Evolutionary conservation across 371 early-diverging fungal genomes (phyloP).

Genomic region (Thermomucor indicae-seudaticae): DNA sequence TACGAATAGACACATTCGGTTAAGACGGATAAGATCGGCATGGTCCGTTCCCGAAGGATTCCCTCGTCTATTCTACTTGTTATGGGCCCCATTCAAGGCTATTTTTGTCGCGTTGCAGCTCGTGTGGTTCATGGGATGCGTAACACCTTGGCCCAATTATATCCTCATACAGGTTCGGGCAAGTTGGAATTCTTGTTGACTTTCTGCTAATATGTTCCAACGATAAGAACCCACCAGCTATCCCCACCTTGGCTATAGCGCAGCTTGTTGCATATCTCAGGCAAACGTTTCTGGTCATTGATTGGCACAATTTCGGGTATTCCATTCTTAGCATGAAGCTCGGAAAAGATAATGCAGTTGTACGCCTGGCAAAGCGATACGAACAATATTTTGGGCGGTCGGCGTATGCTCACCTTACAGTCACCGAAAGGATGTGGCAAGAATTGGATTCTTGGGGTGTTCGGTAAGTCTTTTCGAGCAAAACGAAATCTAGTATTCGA

Average conservation of each 20-base stretch:
- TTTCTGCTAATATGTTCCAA: background rate
- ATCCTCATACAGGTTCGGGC: constrained; percentile 89
- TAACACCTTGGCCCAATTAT: constrained; percentile 52
- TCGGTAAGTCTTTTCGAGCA: constrained; percentile 25
- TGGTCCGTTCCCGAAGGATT: constrained; percentile 51
- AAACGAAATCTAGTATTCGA: no score
- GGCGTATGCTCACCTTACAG: constrained; percentile 84
- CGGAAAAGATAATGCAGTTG: constrained; percentile 54
- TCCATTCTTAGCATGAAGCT: constrained; percentile 78
- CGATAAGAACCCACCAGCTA: constrained; percentile 90
- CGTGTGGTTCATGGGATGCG: constrained; percentile 41
- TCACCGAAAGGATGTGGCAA: constrained; percentile 81
- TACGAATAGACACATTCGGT: constrained; percentile 36
- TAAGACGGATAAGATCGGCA: constrained; percentile 37
- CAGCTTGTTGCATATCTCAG: constrained; percentile 60
- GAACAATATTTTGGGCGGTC: constrained; percentile 68
- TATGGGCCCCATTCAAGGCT: constrained; percentile 68
- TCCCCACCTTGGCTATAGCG: constrained; percentile 84
- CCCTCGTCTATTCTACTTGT: constrained; percentile 49
- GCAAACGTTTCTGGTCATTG: constrained; percentile 74
- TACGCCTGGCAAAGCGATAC: constrained; percentile 62
- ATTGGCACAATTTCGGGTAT: constrained; percentile 98
- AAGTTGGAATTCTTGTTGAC: no score
- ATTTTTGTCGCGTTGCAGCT: constrained; percentile 37
- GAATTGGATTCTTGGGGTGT: constrained; percentile 66